phyloP scores from a whole-genome alignment of 1,284 basidiomycete species.

The Vanrija humicola region DNA sequence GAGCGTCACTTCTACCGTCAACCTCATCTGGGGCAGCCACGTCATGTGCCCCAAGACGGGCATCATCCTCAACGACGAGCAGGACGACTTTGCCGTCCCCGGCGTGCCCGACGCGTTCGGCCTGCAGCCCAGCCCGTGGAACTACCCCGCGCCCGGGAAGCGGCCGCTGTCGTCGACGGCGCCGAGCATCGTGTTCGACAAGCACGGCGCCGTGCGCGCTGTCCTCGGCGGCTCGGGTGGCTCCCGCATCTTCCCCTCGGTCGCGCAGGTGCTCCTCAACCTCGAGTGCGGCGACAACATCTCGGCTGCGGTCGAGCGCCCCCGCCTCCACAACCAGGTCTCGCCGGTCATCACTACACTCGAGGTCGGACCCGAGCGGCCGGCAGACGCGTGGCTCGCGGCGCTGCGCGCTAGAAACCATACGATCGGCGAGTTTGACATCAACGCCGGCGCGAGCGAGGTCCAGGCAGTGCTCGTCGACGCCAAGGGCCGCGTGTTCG shows the following conservation, averaged over 20 bases:
- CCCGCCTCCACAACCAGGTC: slow-evolving; percentile 88
- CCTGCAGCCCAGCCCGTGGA: slow-evolving; percentile 78
- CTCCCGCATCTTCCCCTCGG: slow-evolving; percentile 72
- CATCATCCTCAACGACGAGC: slow-evolving; percentile 82
- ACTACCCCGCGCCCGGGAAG: slow-evolving; percentile 81
- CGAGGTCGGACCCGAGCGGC: slow-evolving; percentile 56
- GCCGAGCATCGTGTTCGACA: slow-evolving; percentile 73
- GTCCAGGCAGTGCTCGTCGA: slow-evolving; percentile 65
- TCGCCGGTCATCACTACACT: slow-evolving; percentile 64
- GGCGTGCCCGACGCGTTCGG: slow-evolving; percentile 77
- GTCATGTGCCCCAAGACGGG: slow-evolving; percentile 82
- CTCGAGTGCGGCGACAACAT: slow-evolving; percentile 75
- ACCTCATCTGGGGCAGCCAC: slow-evolving; percentile 76
- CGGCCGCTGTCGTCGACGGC: slow-evolving; percentile 76
- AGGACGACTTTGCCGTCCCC: slow-evolving; percentile 80
- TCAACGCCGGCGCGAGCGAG: slow-evolving; percentile 44
- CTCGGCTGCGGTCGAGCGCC: slow-evolving; percentile 73
- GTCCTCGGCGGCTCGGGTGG: slow-evolving; percentile 84
- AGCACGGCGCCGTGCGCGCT: slow-evolving; percentile 65
- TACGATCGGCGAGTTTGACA: slow-evolving; percentile 57
- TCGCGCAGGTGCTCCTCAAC: slow-evolving; percentile 79
- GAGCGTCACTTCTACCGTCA: slow-evolving; percentile 78
- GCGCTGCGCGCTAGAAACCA: slow-evolving; percentile 65
- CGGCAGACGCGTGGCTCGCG: slow-evolving; percentile 57
- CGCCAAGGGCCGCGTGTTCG: slow-evolving; percentile 49